phyloP scores from a whole-genome alignment of 495 filamentous ascomycete genomes.

The Immersiella caudata region DNA sequence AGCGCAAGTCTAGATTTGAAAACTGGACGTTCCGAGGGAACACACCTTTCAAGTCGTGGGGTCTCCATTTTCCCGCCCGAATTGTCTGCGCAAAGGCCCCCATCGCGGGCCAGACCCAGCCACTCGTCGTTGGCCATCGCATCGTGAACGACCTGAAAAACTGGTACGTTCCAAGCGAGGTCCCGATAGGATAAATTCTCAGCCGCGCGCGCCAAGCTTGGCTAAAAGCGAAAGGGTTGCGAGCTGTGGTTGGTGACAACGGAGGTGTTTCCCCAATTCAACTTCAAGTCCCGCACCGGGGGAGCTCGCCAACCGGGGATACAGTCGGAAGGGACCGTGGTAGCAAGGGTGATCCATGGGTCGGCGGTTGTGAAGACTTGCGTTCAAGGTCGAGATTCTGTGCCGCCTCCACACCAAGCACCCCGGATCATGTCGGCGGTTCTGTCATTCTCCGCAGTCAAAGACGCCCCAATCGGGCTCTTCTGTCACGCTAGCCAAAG shows the following conservation, averaged over 20 bases:
- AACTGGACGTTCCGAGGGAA: background rate
- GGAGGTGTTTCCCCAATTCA: background rate
- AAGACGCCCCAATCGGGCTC: background rate
- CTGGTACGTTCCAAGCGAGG: slow-evolving; percentile 1
- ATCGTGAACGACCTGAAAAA: background rate
- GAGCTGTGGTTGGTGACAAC: background rate
- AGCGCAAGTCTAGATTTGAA: background rate
- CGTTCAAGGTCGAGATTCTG: background rate
- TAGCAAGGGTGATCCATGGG: background rate
- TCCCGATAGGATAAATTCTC: background rate
- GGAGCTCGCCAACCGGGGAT: background rate
- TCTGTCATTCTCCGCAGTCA: background rate
- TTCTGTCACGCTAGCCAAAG: background rate
- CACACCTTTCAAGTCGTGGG: background rate
- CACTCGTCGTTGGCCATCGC: background rate
- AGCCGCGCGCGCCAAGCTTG: background rate
- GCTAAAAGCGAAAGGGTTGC: background rate
- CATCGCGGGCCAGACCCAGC: background rate
- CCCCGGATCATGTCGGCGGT: background rate
- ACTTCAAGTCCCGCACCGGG: background rate
- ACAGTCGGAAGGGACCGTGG: background rate
- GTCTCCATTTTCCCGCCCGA: background rate
- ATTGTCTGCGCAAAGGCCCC: background rate
- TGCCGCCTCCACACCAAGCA: background rate
- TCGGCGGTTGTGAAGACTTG: background rate